Evolutionary conservation across 306 rosid species (phyloP).

Genomic region (Pachyrhizus erosus): DNA sequence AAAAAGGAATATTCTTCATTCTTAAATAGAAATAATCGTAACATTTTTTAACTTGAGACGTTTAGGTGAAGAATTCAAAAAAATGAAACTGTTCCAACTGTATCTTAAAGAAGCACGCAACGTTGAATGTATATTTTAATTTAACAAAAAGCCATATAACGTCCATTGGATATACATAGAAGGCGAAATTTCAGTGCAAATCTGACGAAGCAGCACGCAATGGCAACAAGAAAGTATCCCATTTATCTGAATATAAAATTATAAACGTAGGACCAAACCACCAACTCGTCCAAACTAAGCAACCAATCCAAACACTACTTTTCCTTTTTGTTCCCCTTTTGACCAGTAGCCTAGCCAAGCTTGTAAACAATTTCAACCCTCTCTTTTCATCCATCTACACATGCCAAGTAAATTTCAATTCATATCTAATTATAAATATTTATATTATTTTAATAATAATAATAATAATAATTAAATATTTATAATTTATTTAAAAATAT

Average conservation of each 20-base stretch:
- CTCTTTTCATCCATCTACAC: no score
- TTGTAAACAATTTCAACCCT: no score
- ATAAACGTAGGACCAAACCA: slow-evolving; percentile 35
- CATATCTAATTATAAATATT: no score
- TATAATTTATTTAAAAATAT: no score
- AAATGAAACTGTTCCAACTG: not conserved
- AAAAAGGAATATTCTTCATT: no score
- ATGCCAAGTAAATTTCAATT: no score
- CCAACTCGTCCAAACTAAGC: not conserved
- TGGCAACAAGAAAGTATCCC: slow-evolving; percentile 2
- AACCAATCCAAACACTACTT: not conserved
- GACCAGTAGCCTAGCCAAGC: not conserved
- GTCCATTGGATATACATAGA: not conserved
- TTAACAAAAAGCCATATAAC: not conserved
- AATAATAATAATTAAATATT: no score
- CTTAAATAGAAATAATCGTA: not conserved
- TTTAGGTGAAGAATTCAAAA: no score
- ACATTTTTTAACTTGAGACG: not conserved
- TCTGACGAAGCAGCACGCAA: slow-evolving; percentile 14
- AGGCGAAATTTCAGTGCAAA: not conserved
- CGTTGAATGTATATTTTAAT: not conserved
- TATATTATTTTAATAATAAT: no score
- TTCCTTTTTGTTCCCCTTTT: not conserved
- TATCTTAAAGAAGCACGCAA: not conserved
- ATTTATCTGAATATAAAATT: not conserved